Percentiles rank a stretch among this genome's conserved stretches.
These are phyloP conservation scores for Chenopodium formosanum DNA, from an alignment of 148 eudicot genomes.

Conservation along the genomic window DNA sequence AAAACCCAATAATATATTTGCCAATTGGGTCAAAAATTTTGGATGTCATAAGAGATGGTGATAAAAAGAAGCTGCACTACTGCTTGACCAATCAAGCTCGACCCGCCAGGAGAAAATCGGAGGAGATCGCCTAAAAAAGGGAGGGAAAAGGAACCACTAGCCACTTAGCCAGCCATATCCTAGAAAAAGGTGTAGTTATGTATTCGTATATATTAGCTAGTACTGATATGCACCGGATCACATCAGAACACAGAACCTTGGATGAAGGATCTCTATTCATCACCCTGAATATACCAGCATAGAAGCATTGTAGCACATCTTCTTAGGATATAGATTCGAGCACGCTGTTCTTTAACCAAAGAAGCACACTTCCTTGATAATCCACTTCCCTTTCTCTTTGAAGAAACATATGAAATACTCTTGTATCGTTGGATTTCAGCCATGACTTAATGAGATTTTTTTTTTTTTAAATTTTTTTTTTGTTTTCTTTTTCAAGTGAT, in stretches of 20 bases:
- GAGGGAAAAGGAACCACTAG: conserved; percentile 16
- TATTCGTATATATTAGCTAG: conserved; percentile 13
- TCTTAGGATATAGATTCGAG: conserved; percentile 70
- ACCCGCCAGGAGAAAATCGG: conserved; percentile 10
- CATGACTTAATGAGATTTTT: conserved; percentile 27
- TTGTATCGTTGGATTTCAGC: conserved; percentile 42
- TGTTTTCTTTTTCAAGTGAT: not conserved
- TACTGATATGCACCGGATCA: not conserved
- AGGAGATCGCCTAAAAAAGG: not conserved
- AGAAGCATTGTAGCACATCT: conserved; percentile 92
- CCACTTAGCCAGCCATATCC: not conserved
- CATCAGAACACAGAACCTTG: not conserved
- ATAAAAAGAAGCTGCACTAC: conserved; percentile 28
- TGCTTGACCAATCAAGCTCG: conserved; percentile 10
- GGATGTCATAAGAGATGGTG: conserved; percentile 23
- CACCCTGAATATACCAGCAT: conserved; percentile 83
- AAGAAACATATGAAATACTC: conserved; percentile 24
- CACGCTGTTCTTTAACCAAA: conserved; percentile 74
- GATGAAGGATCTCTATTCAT: conserved; percentile 41
- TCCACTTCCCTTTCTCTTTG: conserved; percentile 47
- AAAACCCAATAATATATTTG: conserved; percentile 25
- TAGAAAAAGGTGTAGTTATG: conserved; percentile 14
- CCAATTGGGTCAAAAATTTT: conserved; percentile 30
- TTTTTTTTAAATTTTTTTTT: not conserved
- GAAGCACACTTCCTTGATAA: conserved; percentile 74